phyloP scores from a whole-genome alignment of 2,329 filamentous ascomycete species.

The Penicillium rolfsii region DNA sequence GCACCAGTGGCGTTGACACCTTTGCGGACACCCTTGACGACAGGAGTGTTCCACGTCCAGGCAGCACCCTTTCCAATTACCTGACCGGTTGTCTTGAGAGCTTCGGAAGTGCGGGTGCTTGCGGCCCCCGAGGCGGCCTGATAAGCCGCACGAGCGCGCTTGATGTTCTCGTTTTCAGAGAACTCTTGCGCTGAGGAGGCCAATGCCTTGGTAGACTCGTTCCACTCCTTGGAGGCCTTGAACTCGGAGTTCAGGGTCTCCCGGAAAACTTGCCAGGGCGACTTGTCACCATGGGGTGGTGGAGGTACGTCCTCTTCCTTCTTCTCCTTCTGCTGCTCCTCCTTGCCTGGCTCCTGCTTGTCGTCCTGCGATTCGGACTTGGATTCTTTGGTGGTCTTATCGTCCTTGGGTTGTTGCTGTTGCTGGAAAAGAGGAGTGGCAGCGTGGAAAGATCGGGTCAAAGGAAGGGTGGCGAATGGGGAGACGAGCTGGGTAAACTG shows the following conservation, averaged over 20 bases:
- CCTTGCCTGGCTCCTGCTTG: slow-evolving; percentile 48
- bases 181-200: slow-evolving; percentile 88
- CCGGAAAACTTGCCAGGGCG: slow-evolving; percentile 97
- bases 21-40: slow-evolving; percentile 87
- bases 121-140: slow-evolving; percentile 83
- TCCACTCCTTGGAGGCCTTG: slow-evolving; percentile 98
- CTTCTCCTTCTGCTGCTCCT: slow-evolving; percentile 55
- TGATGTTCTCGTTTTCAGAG: slow-evolving; percentile 87
- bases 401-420: slow-evolving; percentile 39
- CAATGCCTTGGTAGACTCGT: slow-evolving; percentile 95
- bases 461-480: slow-evolving; percentile 40
- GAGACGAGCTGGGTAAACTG: slow-evolving; percentile 40
- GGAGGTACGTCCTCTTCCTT: slow-evolving; percentile 70
- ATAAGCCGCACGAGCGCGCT: slow-evolving; percentile 82
- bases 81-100: slow-evolving; percentile 81
- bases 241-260: slow-evolving; percentile 95
- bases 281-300: slow-evolving; percentile 97
- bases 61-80: slow-evolving; percentile 87
- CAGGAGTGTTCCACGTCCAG: slow-evolving; percentile 96
- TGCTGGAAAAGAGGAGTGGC: slow-evolving; percentile 39
- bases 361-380: slow-evolving; percentile 50
- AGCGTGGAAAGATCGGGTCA: slow-evolving; percentile 45
- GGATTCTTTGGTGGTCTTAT: slow-evolving; percentile 43
- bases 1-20: slow-evolving; percentile 84
- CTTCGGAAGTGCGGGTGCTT: slow-evolving; percentile 74